Evolutionary conservation across 1,139 yeast genomes (phyloP).

Genomic region (Suhomyces chickasaworum): DNA sequence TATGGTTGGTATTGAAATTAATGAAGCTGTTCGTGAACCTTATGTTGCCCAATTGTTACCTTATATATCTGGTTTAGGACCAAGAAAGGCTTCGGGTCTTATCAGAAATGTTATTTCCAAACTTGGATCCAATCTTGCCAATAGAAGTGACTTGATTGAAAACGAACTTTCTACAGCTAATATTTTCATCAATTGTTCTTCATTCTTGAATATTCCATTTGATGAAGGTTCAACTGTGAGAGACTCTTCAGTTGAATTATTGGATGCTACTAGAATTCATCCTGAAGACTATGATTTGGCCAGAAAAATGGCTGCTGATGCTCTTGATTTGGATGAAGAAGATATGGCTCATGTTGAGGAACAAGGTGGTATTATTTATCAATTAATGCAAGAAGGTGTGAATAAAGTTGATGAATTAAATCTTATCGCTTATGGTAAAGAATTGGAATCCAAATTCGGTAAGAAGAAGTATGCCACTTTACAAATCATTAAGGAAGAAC

Average conservation of each 20-base stretch:
- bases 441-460: constrained; percentile 74
- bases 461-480: constrained; percentile 80
- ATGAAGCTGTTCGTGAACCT: constrained; percentile 79
- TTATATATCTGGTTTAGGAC: constrained; percentile 89
- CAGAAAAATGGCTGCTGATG: constrained; percentile 96
- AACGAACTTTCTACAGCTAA: constrained; percentile 76
- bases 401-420: constrained; percentile 85
- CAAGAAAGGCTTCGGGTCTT: constrained; percentile 89
- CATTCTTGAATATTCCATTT: constrained; percentile 82
- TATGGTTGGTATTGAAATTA: constrained; percentile 90
- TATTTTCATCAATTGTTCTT: constrained; percentile 88
- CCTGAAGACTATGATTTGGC: constrained; percentile 98
- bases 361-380: constrained; percentile 82
- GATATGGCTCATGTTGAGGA: constrained; percentile 79
- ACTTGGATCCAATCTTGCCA: constrained; percentile 65
- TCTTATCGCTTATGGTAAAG: constrained; percentile 91
- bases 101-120: constrained; percentile 77
- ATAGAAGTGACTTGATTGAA: constrained; percentile 77
- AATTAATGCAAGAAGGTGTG: constrained; percentile 80
- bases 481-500: constrained; percentile 85
- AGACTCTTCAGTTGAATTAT: constrained; percentile 69
- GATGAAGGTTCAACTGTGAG: constrained; percentile 49
- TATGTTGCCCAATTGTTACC: constrained; percentile 72
- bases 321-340: constrained; percentile 93
- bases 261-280: constrained; percentile 95